phyloP scores from a whole-genome alignment of 371 early-diverging fungal species.

The Amoeboaphelidium occidentale region DNA sequence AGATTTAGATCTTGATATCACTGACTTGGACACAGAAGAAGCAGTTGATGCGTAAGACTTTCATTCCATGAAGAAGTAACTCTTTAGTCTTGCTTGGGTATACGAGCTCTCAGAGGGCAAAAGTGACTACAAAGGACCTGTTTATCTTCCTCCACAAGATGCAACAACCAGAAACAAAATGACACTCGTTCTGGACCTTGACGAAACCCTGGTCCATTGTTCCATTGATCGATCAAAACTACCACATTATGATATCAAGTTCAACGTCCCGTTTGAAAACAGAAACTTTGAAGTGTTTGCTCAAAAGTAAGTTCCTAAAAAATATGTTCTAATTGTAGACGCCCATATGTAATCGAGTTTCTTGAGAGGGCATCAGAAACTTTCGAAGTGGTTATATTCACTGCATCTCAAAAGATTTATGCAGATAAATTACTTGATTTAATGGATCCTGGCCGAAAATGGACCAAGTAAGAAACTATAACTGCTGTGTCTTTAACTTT shows the following conservation, averaged over 20 bases:
- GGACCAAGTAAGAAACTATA: slow-evolving; percentile 4
- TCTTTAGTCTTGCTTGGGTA: no score
- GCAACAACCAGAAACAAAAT: no score
- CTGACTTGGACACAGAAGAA: no score
- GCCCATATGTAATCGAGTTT: slow-evolving; percentile 21
- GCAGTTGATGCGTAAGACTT: no score
- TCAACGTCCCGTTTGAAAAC: neutral
- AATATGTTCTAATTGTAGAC: slow-evolving; percentile 1
- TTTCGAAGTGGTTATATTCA: slow-evolving; percentile 48
- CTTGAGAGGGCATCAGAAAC: slow-evolving; percentile 19
- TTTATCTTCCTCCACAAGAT: no score
- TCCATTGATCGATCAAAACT: slow-evolving; percentile 11
- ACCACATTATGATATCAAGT: neutral
- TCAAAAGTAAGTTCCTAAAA: neutral
- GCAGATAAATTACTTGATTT: slow-evolving; percentile 31
- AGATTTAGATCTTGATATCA: no score
- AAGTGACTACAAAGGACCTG: no score
- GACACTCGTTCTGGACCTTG: slow-evolving; percentile 31
- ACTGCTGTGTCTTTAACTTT: neutral
- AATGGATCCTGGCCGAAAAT: slow-evolving; percentile 28
- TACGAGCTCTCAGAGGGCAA: no score
- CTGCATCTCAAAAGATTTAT: slow-evolving; percentile 41
- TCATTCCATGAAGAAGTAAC: no score
- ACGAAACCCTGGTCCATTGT: slow-evolving; percentile 51
- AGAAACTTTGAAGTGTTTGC: neutral